Conservation (phyloP, 2,329 filamentous ascomycete genomes). For the Epichloe gansuensis region DNA sequence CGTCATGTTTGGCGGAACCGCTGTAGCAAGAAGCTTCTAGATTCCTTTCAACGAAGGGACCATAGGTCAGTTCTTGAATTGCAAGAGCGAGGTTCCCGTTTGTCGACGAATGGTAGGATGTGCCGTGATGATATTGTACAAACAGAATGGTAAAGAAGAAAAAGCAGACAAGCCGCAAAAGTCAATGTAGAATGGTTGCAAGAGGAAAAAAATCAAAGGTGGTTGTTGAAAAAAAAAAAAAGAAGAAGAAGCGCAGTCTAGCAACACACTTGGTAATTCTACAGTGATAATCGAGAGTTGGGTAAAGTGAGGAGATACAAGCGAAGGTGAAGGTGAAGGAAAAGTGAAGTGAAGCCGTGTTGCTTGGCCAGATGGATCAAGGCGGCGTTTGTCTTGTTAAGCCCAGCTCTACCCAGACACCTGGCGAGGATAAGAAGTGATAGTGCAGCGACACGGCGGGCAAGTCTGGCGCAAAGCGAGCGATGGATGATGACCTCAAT, state of each 20-base stretch:
- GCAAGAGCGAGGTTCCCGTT: neutral
- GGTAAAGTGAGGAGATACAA: neutral
- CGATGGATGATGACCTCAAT: neutral
- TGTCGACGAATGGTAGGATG: too few species aligned
- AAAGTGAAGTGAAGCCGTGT: neutral
- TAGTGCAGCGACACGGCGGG: conserved; percentile 6
- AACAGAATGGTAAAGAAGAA: too few species aligned
- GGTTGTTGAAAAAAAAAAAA: neutral
- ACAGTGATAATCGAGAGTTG: neutral
- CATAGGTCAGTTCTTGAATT: neutral
- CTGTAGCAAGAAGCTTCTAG: neutral
- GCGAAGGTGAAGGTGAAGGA: neutral
- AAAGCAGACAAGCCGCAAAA: too few species aligned
- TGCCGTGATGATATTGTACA: too few species aligned
- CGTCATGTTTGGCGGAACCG: neutral
- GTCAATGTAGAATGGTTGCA: neutral
- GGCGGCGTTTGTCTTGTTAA: neutral
- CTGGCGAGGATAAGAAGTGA: conserved; percentile 13
- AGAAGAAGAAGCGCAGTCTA: neutral
- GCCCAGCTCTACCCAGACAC: conserved; percentile 15
- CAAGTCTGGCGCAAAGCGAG: neutral
- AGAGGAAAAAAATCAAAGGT: neutral
- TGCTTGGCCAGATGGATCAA: neutral
- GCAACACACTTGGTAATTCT: neutral
- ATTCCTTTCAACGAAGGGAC: neutral